Conservation (phyloP, 2,329 filamentous ascomycete genomes). For the Colletotrichum higginsianum region DNA sequence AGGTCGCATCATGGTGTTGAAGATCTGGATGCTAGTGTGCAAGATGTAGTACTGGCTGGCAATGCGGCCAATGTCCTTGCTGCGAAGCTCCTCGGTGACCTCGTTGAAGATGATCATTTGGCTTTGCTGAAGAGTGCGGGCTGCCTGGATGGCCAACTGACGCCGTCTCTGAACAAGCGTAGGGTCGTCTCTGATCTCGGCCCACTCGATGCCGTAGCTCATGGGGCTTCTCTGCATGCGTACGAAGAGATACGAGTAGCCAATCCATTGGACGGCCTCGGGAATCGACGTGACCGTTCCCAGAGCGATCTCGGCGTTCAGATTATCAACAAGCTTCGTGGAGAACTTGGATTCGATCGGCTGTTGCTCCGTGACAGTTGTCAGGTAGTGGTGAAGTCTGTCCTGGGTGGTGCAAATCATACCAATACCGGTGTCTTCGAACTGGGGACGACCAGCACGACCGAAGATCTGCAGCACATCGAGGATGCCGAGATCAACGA, state of each 20-base stretch:
- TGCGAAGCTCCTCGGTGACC: conserved; percentile 89
- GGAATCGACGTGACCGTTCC: conserved; percentile 95
- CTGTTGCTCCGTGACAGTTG: conserved; percentile 93
- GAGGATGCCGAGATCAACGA: conserved; percentile 94
- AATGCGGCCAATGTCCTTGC: conserved; percentile 96
- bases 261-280: conserved; percentile 97
- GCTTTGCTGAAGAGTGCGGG: conserved; percentile 87
- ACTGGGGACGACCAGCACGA: conserved; percentile 96
- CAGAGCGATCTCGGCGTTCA: conserved; percentile 94
- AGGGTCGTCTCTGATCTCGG: conserved; percentile 90
- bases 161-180: conserved; percentile 88
- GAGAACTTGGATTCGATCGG: conserved; percentile 99
- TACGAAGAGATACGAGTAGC: conserved; percentile 97
- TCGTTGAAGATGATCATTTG: conserved; percentile 99
- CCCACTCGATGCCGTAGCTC: conserved; percentile 95
- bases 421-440: conserved; percentile 96
- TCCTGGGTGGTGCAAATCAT: conserved; percentile 99
- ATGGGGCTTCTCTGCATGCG: conserved; percentile 94
- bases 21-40: conserved; percentile 93
- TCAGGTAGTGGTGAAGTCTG: conserved; percentile 90
- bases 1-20: conserved; percentile 94
- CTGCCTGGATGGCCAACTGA: conserved; percentile 90
- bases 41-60: conserved; percentile 98
- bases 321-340: conserved; percentile 92
- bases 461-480: conserved; percentile 99